Evolutionary conservation across 2,329 filamentous ascomycete genomes (phyloP).

Genomic region (Colletotrichum melonis): DNA sequence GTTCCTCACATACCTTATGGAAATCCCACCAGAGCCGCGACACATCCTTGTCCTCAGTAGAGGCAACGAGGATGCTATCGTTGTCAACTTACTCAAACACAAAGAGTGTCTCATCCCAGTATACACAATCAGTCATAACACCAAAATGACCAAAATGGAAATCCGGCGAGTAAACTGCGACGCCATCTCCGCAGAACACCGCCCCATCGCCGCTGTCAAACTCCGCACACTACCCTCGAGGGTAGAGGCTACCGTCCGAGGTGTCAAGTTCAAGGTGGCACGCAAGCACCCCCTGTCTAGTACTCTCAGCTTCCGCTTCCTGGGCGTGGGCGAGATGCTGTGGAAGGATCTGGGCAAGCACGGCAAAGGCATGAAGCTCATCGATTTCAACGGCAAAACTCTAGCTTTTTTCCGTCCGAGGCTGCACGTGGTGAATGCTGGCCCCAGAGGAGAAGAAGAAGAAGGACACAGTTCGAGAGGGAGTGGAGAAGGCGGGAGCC

Average conservation of each 20-base stretch:
- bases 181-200: conserved; percentile 1
- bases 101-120: background rate
- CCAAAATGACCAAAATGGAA: conserved; percentile 30
- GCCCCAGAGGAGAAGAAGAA: background rate
- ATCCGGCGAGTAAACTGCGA: conserved; percentile 11
- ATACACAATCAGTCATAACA: conserved; percentile 20
- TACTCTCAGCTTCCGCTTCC: conserved; percentile 26
- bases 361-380: conserved; percentile 25
- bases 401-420: conserved; percentile 23
- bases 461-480: background rate
- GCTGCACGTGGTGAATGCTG: background rate
- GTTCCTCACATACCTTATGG: background rate
- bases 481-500: background rate
- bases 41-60: conserved; percentile 17
- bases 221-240: conserved; percentile 26
- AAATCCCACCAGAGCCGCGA: conserved; percentile 2
- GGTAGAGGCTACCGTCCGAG: conserved; percentile 27
- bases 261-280: conserved; percentile 26
- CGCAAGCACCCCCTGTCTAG: conserved; percentile 27
- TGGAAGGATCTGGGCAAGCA: conserved; percentile 23
- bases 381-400: conserved; percentile 30
- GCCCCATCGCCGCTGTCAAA: conserved; percentile 17
- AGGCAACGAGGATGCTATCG: background rate
- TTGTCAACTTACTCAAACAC: conserved; percentile 9
- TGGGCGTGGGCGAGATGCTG: conserved; percentile 23